Evolutionary conservation across 345 rosid genomes (phyloP).

Genomic region (Anacardium occidentale): DNA sequence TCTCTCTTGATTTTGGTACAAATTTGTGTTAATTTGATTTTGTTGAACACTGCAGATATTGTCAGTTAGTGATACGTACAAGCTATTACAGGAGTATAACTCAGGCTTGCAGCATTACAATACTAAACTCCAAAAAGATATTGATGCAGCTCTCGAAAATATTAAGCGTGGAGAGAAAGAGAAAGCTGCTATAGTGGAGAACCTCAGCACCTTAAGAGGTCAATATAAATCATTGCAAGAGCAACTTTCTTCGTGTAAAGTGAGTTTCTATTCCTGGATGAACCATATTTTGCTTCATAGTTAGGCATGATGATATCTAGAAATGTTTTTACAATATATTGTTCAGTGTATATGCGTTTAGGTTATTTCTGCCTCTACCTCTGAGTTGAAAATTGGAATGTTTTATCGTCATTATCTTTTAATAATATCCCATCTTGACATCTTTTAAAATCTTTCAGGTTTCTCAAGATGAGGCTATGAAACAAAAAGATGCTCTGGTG

Average conservation of each 20-base stretch:
- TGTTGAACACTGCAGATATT: conserved; percentile 54
- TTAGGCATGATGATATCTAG: background rate
- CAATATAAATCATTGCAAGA: conserved; percentile 71
- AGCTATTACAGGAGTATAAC: conserved; percentile 88
- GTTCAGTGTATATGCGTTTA: background rate
- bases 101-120: conserved; percentile 92
- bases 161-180: conserved; percentile 86
- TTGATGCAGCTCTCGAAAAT: conserved; percentile 72
- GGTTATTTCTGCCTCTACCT: background rate
- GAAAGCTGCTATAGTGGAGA: conserved; percentile 70
- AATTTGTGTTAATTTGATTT: background rate
- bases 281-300: too few relatives aligned
- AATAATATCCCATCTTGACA: background rate
- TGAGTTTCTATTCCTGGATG: conserved; percentile 34
- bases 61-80: conserved; percentile 95
- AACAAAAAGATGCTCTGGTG: conserved; percentile 65
- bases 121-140: conserved; percentile 90
- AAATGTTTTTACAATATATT: background rate
- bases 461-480: conserved; percentile 67
- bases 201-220: conserved; percentile 70
- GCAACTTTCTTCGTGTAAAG: conserved; percentile 71
- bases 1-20: background rate
- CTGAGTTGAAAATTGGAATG: background rate
- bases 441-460: conserved; percentile 42
- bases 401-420: conserved; percentile 3